Evolutionary conservation across 352 stramenopile species (phyloP).

Genomic region (Globisporangium carolinianum): DNA sequence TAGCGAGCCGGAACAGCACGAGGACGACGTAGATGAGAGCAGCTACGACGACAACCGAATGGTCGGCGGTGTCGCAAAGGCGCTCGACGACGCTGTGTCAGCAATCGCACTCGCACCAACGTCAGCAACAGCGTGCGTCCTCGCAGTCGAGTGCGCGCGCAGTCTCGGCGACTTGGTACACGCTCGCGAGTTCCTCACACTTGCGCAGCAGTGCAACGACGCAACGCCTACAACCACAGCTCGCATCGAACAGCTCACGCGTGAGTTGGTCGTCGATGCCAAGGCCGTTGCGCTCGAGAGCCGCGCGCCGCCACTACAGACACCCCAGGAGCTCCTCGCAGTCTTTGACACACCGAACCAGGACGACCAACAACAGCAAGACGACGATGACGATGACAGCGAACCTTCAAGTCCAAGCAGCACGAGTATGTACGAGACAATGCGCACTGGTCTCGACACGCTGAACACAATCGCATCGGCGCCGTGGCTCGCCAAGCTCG

Average conservation of each 20-base stretch:
- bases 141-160: slow-evolving; percentile 33
- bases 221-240: slow-evolving; percentile 7
- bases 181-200: slow-evolving; percentile 18
- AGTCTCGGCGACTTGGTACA: slow-evolving; percentile 26
- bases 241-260: slow-evolving; percentile 21
- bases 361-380: slow-evolving; percentile 9
- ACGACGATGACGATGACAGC: neutral
- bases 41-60: slow-evolving; percentile 2
- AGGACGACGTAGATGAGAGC: neutral
- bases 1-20: slow-evolving; percentile 9
- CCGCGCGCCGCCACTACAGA: slow-evolving; percentile 5
- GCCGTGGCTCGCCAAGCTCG: slow-evolving; percentile 30
- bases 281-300: neutral
- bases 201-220: slow-evolving; percentile 12
- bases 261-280: slow-evolving; percentile 28
- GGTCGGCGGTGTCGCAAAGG: slow-evolving; percentile 30
- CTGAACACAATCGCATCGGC: slow-evolving; percentile 20
- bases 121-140: slow-evolving; percentile 13
- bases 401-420: neutral
- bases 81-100: slow-evolving; percentile 26
- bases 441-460: neutral
- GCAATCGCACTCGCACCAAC: slow-evolving; percentile 14
- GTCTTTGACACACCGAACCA: slow-evolving; percentile 7
- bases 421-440: neutral
- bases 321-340: slow-evolving; percentile 9